Conservation (phyloP, 1,284 basidiomycete species). For the Fomitopsis palustris region DNA sequence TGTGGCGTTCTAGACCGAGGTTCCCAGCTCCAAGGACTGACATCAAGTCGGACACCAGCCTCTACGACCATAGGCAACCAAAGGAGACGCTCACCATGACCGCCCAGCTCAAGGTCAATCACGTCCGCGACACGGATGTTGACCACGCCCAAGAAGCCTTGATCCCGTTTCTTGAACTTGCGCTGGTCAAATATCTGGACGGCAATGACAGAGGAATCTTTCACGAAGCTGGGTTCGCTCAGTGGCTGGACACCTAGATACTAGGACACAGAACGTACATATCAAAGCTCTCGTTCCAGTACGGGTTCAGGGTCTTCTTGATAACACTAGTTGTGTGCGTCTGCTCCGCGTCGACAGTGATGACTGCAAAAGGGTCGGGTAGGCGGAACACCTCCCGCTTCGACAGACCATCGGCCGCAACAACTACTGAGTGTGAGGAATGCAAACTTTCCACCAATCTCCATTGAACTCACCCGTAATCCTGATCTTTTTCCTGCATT, state of each 20-base stretch:
- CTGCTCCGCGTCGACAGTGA: conserved; percentile 95
- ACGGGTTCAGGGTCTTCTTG: conserved; percentile 83
- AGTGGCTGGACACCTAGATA: background rate
- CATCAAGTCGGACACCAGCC: conserved; percentile 25
- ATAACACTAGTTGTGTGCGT: conserved; percentile 88
- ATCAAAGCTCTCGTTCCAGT: conserved; percentile 95
- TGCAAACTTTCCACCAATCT: background rate
- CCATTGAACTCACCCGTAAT: conserved; percentile 29
- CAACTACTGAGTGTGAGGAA: conserved; percentile 49
- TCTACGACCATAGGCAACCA: background rate
- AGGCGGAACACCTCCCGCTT: conserved; percentile 91
- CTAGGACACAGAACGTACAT: conserved; percentile 50
- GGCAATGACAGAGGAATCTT: conserved; percentile 87
- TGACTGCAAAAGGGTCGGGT: conserved; percentile 95
- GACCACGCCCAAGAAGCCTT: conserved; percentile 90
- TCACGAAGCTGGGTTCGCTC: conserved; percentile 61
- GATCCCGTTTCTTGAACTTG: conserved; percentile 96
- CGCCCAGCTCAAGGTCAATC: conserved; percentile 76
- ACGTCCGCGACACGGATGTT: conserved; percentile 84
- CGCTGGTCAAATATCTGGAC: conserved; percentile 98
- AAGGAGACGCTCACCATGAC: conserved; percentile 51
- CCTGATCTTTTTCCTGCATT: conserved; percentile 35
- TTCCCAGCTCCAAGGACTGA: background rate
- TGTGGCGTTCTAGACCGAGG: background rate
- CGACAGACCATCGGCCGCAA: conserved; percentile 83